Evolutionary conservation across 306 rosid species (phyloP).

Genomic region (Cucurbita argyrosperma): DNA sequence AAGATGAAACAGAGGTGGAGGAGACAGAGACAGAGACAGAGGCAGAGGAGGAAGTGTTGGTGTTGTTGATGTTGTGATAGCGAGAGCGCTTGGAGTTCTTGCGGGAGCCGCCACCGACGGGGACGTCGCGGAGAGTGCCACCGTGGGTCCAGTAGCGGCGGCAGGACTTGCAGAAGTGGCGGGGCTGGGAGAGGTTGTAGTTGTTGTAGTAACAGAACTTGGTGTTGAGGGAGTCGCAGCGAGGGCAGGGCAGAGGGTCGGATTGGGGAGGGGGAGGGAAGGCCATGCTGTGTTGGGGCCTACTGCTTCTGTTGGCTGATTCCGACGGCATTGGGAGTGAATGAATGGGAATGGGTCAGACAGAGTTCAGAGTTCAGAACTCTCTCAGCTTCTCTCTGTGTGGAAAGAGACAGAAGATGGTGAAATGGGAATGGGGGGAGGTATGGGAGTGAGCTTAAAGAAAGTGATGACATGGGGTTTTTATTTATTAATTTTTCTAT

Average conservation of each 20-base stretch:
- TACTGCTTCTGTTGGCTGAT: neutral
- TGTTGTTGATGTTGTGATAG: neutral
- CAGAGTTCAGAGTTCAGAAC: neutral
- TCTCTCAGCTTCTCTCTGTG: neutral
- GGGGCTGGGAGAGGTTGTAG: conserved; percentile 46
- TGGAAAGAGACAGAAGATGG: neutral
- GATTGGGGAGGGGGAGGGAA: conserved; percentile 16
- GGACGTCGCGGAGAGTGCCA: conserved; percentile 39
- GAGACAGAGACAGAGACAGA: neutral
- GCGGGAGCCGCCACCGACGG: conserved; percentile 40
- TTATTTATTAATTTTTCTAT: too few relatives aligned
- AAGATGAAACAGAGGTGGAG: conserved; percentile 6
- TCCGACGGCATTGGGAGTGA: conserved; percentile 22
- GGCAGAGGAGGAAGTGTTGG: neutral
- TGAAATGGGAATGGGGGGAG: neutral
- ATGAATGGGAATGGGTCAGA: neutral
- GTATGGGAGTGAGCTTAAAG: neutral
- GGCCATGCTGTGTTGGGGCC: conserved; percentile 1
- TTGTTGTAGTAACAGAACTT: conserved; percentile 55
- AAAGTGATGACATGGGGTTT: neutral
- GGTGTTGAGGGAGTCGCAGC: conserved; percentile 35
- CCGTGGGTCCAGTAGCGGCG: conserved; percentile 56
- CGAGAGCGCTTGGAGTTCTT: conserved; percentile 26
- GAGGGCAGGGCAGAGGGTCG: conserved; percentile 33
- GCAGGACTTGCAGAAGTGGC: conserved; percentile 43